Base-by-base conservation (phyloP, 2,329 filamentous ascomycete genomes). In the Alternaria alternata region DNA sequence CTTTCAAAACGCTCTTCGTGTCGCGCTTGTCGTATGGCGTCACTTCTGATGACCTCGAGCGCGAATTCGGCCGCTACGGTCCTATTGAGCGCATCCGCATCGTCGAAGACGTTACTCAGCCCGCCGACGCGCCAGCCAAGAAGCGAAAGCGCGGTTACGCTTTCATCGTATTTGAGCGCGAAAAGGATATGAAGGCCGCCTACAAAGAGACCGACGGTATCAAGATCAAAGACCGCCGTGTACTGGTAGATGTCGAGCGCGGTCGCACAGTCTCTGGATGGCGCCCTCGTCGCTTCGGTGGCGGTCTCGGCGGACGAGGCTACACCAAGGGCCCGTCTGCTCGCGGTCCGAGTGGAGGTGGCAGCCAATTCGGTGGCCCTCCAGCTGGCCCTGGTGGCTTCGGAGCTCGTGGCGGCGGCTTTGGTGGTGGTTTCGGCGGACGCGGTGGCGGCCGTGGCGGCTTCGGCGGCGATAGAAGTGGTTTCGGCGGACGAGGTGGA, bases 141-240 rank as follows among this genome's bases (percentile, higher is more conserved):
- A 82, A 81, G 74, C 93, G 94, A 81, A 92, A 96, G 75, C 87
- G 90, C 73, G 95, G 95, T 63, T 99, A 99, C 80, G 95, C 93
- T 63, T 99, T 99, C 77, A 91, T 99, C 70, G 92, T 98, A 55
- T 99, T 94, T 77, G 94, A 98, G 81, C 90, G 92, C 79, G 95
- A 98, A 82, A 94, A 94, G 81, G 95, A 98, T 78, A 97, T 98
- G 94, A 96, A 96, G 93, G 95, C 94, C 85, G 95, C 95, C 80
- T 89, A 97, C 84, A 96, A 91, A 75, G 88, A 89, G 75, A 89
- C 87, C 67, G 94, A 98, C 85, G 92, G 92, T 67, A 91, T 97
- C 75, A 89, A 90, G 70, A 97, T 99, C 82, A 96, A 93, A 78
- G 94, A 96, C 76, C 89, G 94, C 75, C 89, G 91, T 72, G 92